A percentile compares a stretch with the other conserved stretches of the same genome.
These are phyloP conservation scores for Podospora tetraspora DNA, from an alignment of 495 filamentous ascomycete species.

Conservation along the genomic window DNA sequence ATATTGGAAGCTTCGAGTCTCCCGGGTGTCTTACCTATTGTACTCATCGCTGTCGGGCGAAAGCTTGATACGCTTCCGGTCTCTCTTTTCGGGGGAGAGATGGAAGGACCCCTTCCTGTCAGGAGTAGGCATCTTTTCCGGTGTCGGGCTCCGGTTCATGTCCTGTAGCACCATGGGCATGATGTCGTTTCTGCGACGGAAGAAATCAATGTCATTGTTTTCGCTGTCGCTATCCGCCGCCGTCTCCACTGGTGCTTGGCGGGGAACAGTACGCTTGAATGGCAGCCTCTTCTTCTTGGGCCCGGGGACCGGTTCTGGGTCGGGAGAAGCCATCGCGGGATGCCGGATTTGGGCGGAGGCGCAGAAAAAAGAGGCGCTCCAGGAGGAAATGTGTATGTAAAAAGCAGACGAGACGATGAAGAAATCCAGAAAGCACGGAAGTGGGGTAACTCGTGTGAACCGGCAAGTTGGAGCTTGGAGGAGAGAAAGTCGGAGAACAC, in stretches of 20 bases:
- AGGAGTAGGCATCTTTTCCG: slow-evolving; percentile 12
- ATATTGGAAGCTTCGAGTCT: background rate
- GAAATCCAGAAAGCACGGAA: background rate
- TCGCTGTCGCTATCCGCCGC: slow-evolving; percentile 18
- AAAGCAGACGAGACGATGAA: background rate
- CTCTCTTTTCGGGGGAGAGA: slow-evolving; percentile 3
- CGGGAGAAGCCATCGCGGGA: slow-evolving; percentile 14
- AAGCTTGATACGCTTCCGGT: slow-evolving; percentile 19
- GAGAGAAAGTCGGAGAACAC: background rate
- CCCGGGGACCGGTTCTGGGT: slow-evolving; percentile 4
- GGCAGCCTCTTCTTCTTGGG: slow-evolving; percentile 55
- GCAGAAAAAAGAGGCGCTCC: background rate
- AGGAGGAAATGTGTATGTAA: background rate
- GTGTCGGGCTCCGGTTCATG: slow-evolving; percentile 37
- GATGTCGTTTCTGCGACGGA: slow-evolving; percentile 59
- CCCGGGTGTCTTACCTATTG: background rate
- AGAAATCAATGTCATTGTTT: slow-evolving; percentile 53
- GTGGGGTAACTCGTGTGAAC: background rate
- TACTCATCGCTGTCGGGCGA: slow-evolving; percentile 7
- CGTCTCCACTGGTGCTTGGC: slow-evolving; percentile 17
- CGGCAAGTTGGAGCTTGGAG: background rate
- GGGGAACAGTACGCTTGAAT: slow-evolving; percentile 58
- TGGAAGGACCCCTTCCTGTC: slow-evolving; percentile 20
- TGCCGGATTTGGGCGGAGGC: background rate
- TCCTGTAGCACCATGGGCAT: slow-evolving; percentile 58